Evolutionary conservation across 2,329 filamentous ascomycete genomes (phyloP).

Genomic region (Pseudogymnoascus sp.): DNA sequence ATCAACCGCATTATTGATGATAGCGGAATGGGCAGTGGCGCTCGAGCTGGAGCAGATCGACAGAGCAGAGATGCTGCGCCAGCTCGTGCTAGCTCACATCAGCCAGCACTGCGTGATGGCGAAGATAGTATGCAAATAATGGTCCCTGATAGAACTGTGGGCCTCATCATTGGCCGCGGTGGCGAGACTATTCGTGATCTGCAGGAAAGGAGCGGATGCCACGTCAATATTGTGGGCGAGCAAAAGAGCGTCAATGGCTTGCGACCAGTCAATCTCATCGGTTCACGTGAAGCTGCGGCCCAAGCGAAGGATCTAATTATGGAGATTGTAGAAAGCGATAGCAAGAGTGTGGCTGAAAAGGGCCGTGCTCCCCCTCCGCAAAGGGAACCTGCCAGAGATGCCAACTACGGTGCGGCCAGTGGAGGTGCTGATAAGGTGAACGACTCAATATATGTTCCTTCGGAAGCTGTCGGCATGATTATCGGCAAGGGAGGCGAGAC

Average conservation of each 20-base stretch:
- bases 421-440: slow-evolving; percentile 60
- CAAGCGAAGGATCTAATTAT: slow-evolving; percentile 81
- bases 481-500: slow-evolving; percentile 92
- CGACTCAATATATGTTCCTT: slow-evolving; percentile 77
- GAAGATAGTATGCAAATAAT: slow-evolving; percentile 88
- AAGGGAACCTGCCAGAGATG: slow-evolving; percentile 41
- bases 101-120: slow-evolving; percentile 59
- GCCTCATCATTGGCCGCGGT: slow-evolving; percentile 86
- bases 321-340: slow-evolving; percentile 91
- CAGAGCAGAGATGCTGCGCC: slow-evolving; percentile 29
- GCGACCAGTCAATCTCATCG: slow-evolving; percentile 84
- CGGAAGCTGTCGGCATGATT: slow-evolving; percentile 91
- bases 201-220: slow-evolving; percentile 85
- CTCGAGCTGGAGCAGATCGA: slow-evolving; percentile 35
- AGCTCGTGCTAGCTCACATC: slow-evolving; percentile 26
- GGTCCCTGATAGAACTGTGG: slow-evolving; percentile 88
- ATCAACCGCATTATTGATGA: slow-evolving; percentile 87
- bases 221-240: slow-evolving; percentile 91
- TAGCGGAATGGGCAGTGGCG: slow-evolving; percentile 56
- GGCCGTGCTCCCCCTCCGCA: slow-evolving; percentile 29
- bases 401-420: slow-evolving; percentile 33
- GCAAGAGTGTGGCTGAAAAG: slow-evolving; percentile 38
- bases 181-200: slow-evolving; percentile 89
- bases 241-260: slow-evolving; percentile 87
- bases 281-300: slow-evolving; percentile 63